phyloP scores from a whole-genome alignment of 805 yeast genomes.

The Candida namnaoensis region DNA sequence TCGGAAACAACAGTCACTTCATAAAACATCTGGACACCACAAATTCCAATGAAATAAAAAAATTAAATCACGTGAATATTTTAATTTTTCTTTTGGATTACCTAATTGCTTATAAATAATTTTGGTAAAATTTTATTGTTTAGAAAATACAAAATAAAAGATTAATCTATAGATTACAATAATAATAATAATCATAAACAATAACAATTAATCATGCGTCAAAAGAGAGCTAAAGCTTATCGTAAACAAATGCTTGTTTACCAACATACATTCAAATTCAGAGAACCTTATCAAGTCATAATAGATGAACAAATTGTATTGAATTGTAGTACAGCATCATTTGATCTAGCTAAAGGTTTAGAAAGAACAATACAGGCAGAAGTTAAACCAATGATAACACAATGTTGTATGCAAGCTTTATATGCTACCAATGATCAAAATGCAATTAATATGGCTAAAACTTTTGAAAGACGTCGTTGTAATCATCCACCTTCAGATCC shows the following conservation, averaged over 20 bases:
- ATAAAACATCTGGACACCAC: too few species aligned
- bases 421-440: slow-evolving; percentile 63
- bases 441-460: slow-evolving; percentile 76
- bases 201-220: slow-evolving; percentile 55
- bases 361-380: slow-evolving; percentile 78
- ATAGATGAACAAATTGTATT: slow-evolving; percentile 75
- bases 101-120: too few species aligned
- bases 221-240: slow-evolving; percentile 90
- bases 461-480: slow-evolving; percentile 87
- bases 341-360: slow-evolving; percentile 75
- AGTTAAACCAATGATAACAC: slow-evolving; percentile 87
- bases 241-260: slow-evolving; percentile 87
- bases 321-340: slow-evolving; percentile 57
- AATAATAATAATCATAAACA: too few species aligned
- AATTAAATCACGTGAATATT: too few species aligned
- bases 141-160: too few species aligned
- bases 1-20: too few species aligned
- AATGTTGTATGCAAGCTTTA: slow-evolving; percentile 85
- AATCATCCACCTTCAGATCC: slow-evolving; percentile 66
- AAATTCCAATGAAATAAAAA: too few species aligned
- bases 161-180: too few species aligned
- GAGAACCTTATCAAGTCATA: slow-evolving; percentile 87
- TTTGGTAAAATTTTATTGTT: too few species aligned
- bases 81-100: too few species aligned
- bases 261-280: slow-evolving; percentile 79